phyloP scores from a whole-genome alignment of 2,329 filamentous ascomycete genomes.

The Xylaria sp. region DNA sequence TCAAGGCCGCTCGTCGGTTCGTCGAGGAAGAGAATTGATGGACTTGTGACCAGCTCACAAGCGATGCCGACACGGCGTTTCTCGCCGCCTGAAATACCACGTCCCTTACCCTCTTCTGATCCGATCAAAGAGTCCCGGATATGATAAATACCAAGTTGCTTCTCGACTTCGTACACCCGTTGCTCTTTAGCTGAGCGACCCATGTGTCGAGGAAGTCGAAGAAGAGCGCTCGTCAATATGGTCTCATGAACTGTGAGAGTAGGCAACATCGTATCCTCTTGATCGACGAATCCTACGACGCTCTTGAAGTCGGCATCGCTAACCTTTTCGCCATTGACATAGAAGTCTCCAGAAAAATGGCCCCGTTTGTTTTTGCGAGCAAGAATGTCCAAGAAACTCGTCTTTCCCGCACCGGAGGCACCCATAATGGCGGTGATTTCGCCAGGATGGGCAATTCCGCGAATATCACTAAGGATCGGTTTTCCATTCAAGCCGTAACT shows the following conservation, averaged over 20 bases:
- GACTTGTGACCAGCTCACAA: constrained; percentile 96
- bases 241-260: constrained; percentile 98
- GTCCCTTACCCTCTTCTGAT: constrained; percentile 91
- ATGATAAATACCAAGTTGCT: constrained; percentile 91
- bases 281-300: constrained; percentile 96
- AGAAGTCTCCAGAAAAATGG: constrained; percentile 80
- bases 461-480: constrained; percentile 81
- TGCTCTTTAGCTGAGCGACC: constrained; percentile 87
- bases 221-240: constrained; percentile 90
- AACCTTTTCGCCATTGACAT: constrained; percentile 92
- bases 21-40: constrained; percentile 95
- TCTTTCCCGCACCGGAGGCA: constrained; percentile 96
- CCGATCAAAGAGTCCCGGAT: constrained; percentile 96
- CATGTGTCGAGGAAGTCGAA: constrained; percentile 95
- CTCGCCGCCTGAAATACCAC: constrained; percentile 96
- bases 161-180: constrained; percentile 90
- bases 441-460: constrained; percentile 91
- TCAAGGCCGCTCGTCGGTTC: constrained; percentile 97
- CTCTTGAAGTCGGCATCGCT: constrained; percentile 85
- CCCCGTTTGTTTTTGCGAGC: constrained; percentile 98
- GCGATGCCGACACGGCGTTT: constrained; percentile 96
- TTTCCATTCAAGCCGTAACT: constrained; percentile 89
- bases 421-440: constrained; percentile 98
- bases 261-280: constrained; percentile 96
- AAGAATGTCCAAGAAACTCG: constrained; percentile 94